These are phyloP conservation scores for Globisporangium nunn DNA, from an alignment of 352 stramenopile species.

Conservation along the genomic window DNA sequence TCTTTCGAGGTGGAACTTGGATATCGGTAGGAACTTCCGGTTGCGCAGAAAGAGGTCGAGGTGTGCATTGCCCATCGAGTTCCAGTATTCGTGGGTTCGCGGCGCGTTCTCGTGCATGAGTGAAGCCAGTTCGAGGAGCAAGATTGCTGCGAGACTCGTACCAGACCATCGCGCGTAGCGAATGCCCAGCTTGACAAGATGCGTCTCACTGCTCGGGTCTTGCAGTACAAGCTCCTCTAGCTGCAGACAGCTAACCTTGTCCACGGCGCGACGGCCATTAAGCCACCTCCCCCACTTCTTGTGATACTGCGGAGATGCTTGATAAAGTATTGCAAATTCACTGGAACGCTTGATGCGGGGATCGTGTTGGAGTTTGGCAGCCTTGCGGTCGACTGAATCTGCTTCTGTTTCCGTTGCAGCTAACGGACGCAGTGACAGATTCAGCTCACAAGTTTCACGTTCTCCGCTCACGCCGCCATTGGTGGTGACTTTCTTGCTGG, in stretches of 20 bases:
- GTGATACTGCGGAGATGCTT: slow-evolving; percentile 32
- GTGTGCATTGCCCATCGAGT: slow-evolving; percentile 52
- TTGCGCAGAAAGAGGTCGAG: slow-evolving; percentile 56
- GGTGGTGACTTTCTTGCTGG: neutral
- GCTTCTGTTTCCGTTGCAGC: neutral
- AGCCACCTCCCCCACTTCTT: slow-evolving; percentile 56
- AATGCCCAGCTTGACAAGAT: slow-evolving; percentile 49
- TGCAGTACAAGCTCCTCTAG: slow-evolving; percentile 55
- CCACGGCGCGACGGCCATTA: slow-evolving; percentile 35
- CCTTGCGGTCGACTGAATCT: neutral
- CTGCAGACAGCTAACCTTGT: slow-evolving; percentile 63
- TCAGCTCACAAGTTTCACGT: neutral
- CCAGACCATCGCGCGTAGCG: slow-evolving; percentile 46
- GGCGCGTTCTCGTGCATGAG: slow-evolving; percentile 30
- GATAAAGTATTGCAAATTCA: neutral
- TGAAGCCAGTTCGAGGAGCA: slow-evolving; percentile 50
- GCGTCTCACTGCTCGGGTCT: slow-evolving; percentile 28
- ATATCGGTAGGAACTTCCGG: slow-evolving; percentile 51
- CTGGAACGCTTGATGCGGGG: neutral
- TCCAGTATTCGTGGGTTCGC: slow-evolving; percentile 61
- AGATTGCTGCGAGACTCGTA: slow-evolving; percentile 43
- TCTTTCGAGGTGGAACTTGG: slow-evolving; percentile 43
- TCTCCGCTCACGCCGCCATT: neutral
- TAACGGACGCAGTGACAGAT: no score
- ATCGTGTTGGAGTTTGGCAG: neutral